A percentile compares a stretch with the other conserved stretches of the same genome.
Conservation (phyloP, 495 filamentous ascomycete species). For the Stereocaulon alpinum region DNA sequence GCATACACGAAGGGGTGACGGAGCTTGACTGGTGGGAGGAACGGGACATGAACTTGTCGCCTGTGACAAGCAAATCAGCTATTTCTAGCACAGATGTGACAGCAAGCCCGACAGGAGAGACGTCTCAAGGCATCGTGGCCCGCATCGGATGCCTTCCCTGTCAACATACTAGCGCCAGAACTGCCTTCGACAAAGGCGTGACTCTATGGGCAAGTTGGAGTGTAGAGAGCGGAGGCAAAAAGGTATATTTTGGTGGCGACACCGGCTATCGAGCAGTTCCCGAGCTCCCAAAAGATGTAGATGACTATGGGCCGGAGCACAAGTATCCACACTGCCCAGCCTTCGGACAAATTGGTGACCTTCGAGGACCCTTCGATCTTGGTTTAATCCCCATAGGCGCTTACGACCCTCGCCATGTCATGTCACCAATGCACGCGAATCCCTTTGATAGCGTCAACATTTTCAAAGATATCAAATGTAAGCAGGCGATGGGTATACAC, state of each 20-base stretch:
- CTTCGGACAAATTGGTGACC: conserved; percentile 75
- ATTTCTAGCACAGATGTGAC: conserved; percentile 13
- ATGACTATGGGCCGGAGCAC: conserved; percentile 65
- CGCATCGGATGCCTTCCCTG: conserved; percentile 72
- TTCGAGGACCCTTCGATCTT: conserved; percentile 81
- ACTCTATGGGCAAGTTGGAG: conserved; percentile 89
- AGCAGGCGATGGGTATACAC: conserved; percentile 77
- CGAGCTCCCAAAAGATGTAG: conserved; percentile 48
- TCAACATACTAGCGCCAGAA: conserved; percentile 70
- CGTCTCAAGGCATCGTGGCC: conserved; percentile 50
- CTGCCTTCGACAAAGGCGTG: conserved; percentile 52
- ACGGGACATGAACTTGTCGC: conserved; percentile 55
- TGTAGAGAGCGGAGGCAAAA: conserved; percentile 62
- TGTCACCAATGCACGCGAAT: conserved; percentile 76
- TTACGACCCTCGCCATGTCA: conserved; percentile 67
- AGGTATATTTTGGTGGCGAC: conserved; percentile 67
- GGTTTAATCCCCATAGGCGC: conserved; percentile 93
- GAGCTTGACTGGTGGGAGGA: conserved; percentile 97
- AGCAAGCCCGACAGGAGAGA: conserved; percentile 9
- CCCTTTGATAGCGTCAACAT: conserved; percentile 86
- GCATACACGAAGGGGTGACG: conserved; percentile 57
- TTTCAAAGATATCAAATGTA: conserved; percentile 77
- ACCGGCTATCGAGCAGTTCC: conserved; percentile 81
- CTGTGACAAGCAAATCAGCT: conserved; percentile 21
- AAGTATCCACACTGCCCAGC: conserved; percentile 67